These are phyloP conservation scores for Carnegiea gigantea DNA, from an alignment of 179 eudicot species.

Conservation along the genomic window DNA sequence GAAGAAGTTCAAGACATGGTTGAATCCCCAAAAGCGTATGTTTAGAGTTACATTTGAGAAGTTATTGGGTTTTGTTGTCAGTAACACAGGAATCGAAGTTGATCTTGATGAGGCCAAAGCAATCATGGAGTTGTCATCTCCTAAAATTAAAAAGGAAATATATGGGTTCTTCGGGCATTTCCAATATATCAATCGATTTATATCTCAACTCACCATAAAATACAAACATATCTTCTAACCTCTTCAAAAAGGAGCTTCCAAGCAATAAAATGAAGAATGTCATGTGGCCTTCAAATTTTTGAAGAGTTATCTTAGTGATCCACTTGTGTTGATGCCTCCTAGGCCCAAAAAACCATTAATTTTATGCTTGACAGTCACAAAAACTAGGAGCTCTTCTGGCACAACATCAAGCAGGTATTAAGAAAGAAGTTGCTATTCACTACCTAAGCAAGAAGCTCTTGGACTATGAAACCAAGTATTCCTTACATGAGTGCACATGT, in stretches of 20 bases:
- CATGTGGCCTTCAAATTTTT: not conserved
- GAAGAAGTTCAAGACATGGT: too few relatives aligned
- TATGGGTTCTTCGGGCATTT: not conserved
- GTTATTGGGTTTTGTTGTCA: not conserved
- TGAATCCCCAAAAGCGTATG: not conserved
- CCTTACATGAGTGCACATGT: not conserved
- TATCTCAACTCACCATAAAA: not conserved
- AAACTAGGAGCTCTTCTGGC: not conserved
- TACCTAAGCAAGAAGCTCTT: not conserved
- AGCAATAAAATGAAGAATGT: not conserved
- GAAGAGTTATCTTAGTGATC: not conserved
- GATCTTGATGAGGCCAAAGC: conserved; percentile 1
- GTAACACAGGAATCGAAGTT: not conserved
- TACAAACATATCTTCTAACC: not conserved
- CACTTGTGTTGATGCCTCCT: not conserved
- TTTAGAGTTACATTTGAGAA: not conserved
- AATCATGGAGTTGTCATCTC: not conserved
- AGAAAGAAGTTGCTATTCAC: not conserved
- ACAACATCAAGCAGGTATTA: not conserved
- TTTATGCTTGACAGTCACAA: not conserved
- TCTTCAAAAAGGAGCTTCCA: not conserved
- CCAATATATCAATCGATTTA: not conserved
- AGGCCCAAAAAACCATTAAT: not conserved
- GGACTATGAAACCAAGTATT: not conserved
- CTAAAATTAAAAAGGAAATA: not conserved